Evolutionary conservation across 257 asterid species (phyloP), one percentile per base, ranked within the genome.

Genomic region (Plantago major): DNA sequence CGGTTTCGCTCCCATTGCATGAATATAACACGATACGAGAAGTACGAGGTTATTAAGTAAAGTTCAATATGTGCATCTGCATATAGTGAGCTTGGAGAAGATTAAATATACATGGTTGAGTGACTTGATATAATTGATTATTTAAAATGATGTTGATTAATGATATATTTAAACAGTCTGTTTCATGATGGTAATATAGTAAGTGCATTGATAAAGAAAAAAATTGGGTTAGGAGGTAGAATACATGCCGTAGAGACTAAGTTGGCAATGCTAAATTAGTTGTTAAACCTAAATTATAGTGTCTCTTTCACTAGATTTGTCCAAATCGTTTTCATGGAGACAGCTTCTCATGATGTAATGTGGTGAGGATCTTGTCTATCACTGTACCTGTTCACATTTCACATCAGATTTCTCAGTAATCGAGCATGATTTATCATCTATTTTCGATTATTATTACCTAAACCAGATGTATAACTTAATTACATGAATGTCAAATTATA

Each of bases 1-100:
- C 7, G 66, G 67, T 55, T 61, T 81, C 65, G 67, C 63, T 44
- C 90, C 90, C 90, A 78, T 79, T 13, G 1, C 14, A 52, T 0
- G 11, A 10, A 12, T 15, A 22, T 16, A 22, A 42, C 53, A 13
- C n/a, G 55, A 14, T 9, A 11, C 38, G 45, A 42, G 7, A 7
- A 17, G 57, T 17, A 51, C 2, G 11, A 19, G 26, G 54, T 5
- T 48, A n/a, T n/a, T n/a, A n/a, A n/a, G n/a, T n/a, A 45, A 7
- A 18, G 12, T 10, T 3, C 15, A 1, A 3, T 26, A 33, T 1
- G 40, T 33, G 40, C 40, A 33, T 0, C 8, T 5, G 40, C 40
- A 33, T 33, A 33, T 4, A 33, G 6, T 33, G 40, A 33, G 8
- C 40, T 33, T 33, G 40, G 3, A 33, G 8, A 7, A 33, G 40